Base-by-base conservation (phyloP, 805 yeast genomes). In the Candida pseudofarinosa region DNA sequence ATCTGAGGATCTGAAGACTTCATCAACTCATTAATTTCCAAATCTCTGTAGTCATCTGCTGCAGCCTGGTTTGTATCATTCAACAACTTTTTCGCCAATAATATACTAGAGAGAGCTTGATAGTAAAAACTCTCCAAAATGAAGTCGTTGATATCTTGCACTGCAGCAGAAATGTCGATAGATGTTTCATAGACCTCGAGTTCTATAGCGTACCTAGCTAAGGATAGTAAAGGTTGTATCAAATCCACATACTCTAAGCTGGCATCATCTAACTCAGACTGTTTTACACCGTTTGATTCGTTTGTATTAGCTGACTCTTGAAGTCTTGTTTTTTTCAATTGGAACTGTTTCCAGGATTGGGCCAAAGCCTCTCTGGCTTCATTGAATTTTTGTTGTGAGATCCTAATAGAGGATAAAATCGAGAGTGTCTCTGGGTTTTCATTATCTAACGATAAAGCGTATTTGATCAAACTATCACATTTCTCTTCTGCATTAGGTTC, bases 101-200 rank as follows among this genome's bases (percentile, higher is more conserved):
- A 63, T 48, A 80, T 60, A 55, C 82, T 74, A 0, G 93, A 80
- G 54, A 90, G 79, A 0, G 93, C 95, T 56, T 88, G 95, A 49
- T 89, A 67, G 59, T 93, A 93, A 56, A 77, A 85, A 33, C 83
- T 75, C 55, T 93, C 98, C 44, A 88, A 70, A 47, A 88, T 80
- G 53, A 81, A 83, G 53, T 91, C 97, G 64, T 91, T 89, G 37
- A 91, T 77, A 46, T 85, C 91, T 53, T 83, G 83, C 14, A 83
- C 72, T 19, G 75, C 74, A 14, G 74, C 65, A 10, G 88, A 73
- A n/a, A 88, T 80, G n/a, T 76, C 74, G 3, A 79, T 67, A 3
- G 86, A 86, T 14, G 74, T 54, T 32, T 86, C 95, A 55, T 80
- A 81, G 49, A 79, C 61, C 16, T 83, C 91, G 56, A 87, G 67